Conservation (phyloP, 1,284 basidiomycete species). For the Trametes hirsuta region DNA sequence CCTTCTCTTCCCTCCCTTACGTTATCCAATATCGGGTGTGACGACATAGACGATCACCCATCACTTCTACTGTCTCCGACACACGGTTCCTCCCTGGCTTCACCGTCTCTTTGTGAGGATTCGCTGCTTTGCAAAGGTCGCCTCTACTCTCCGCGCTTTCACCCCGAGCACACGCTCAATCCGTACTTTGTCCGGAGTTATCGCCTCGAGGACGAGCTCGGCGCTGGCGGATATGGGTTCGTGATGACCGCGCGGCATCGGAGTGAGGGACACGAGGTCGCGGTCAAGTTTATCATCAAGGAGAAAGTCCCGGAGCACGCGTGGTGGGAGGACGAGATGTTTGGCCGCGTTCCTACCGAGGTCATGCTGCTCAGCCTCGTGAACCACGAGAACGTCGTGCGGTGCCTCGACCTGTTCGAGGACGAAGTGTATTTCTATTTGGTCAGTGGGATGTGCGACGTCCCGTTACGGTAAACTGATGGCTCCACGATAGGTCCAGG, state of each 20-base stretch:
- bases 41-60: conserved; percentile 24
- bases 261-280: conserved; percentile 66
- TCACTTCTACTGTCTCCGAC: conserved; percentile 24
- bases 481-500: conserved; percentile 69
- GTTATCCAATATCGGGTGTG: conserved; percentile 27
- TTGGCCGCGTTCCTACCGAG: conserved; percentile 77
- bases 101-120: conserved; percentile 22
- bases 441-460: conserved; percentile 48
- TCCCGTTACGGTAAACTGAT: conserved; percentile 5
- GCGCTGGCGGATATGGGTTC: conserved; percentile 91
- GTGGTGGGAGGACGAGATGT: conserved; percentile 71
- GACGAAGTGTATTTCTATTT: conserved; percentile 86
- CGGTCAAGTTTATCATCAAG: conserved; percentile 93
- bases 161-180: conserved; percentile 64
- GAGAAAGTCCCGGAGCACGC: conserved; percentile 80
- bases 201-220: conserved; percentile 78
- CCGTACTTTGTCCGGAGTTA: conserved; percentile 70
- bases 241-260: conserved; percentile 80
- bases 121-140: conserved; percentile 31
- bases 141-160: conserved; percentile 61
- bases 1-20: conserved; percentile 30
- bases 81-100: conserved; percentile 9
- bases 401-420: conserved; percentile 83
- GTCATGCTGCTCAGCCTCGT: conserved; percentile 77
- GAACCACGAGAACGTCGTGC: conserved; percentile 81